These are phyloP conservation scores for Carnegiea gigantea DNA, from an alignment of 179 eudicot genomes.

Conservation along the genomic window DNA sequence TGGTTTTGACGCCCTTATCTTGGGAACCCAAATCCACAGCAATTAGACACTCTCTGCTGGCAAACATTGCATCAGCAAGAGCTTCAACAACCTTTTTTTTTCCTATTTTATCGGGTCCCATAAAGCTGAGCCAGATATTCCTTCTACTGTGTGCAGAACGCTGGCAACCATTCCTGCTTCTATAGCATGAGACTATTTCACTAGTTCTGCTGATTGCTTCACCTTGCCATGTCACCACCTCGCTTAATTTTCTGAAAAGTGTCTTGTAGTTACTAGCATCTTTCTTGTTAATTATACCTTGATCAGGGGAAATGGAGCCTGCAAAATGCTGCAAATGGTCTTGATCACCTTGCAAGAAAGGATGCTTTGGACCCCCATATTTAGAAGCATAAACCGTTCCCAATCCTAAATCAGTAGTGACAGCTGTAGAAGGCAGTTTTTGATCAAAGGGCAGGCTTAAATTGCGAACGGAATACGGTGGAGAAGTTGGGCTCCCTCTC, in stretches of 20 bases:
- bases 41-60: conserved; percentile 48
- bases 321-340: conserved; percentile 24
- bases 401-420: conserved; percentile 80
- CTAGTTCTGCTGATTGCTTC: conserved; percentile 59
- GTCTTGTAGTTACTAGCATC: conserved; percentile 58
- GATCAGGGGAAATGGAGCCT: conserved; percentile 29
- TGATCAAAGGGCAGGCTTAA: conserved; percentile 28
- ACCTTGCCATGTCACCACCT: conserved; percentile 61
- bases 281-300: conserved; percentile 22
- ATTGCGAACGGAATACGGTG: conserved; percentile 25
- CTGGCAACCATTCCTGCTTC: conserved; percentile 41
- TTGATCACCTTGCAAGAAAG: conserved; percentile 21
- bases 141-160: conserved; percentile 38
- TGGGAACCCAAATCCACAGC: conserved; percentile 52
- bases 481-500: conserved; percentile 25
- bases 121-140: conserved; percentile 69
- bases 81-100: conserved; percentile 59
- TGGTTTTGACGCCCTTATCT: conserved; percentile 27
- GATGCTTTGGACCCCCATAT: conserved; percentile 25
- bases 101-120: conserved; percentile 76
- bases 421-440: conserved; percentile 39
- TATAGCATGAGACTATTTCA: conserved; percentile 50
- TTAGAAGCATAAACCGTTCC: conserved; percentile 53
- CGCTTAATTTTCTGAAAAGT: conserved; percentile 52
- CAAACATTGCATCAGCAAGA: conserved; percentile 67